These are phyloP conservation scores for Fusarium sp. DNA, from an alignment of 2,329 filamentous ascomycete species.

Conservation along the genomic window DNA sequence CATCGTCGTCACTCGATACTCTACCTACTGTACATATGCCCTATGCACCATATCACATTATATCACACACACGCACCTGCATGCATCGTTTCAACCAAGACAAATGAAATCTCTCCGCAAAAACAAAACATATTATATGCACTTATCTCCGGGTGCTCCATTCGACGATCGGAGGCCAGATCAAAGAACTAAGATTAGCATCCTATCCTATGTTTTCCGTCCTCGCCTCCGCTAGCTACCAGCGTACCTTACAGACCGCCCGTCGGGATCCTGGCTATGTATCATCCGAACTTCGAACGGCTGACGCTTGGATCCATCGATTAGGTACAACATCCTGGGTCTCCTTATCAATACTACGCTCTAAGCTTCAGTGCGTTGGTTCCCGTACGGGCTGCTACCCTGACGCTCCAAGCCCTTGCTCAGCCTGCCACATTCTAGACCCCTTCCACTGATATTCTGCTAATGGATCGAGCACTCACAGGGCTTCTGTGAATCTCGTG, in stretches of 20 bases:
- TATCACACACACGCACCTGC: constrained; percentile 15
- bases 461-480: constrained; percentile 27
- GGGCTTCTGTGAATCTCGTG: constrained; percentile 37
- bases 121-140: constrained; percentile 17
- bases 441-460: constrained; percentile 38
- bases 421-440: constrained; percentile 38
- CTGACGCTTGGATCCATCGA: constrained; percentile 30
- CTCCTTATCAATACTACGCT: constrained; percentile 34
- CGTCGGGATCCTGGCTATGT: constrained; percentile 33
- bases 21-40: not conserved
- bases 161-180: constrained; percentile 20
- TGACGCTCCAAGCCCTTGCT: constrained; percentile 34
- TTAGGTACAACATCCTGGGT: constrained; percentile 20
- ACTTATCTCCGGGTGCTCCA: not conserved
- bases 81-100: constrained; percentile 28
- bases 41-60: not conserved
- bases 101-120: constrained; percentile 22
- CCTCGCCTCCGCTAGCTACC: constrained; percentile 19
- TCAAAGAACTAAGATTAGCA: constrained; percentile 22
- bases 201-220: constrained; percentile 1
- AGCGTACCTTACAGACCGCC: constrained; percentile 20
- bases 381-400: constrained; percentile 45
- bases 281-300: constrained; percentile 38
- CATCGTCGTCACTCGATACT: not conserved
- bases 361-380: constrained; percentile 36